phyloP scores from a whole-genome alignment of 768 basidiomycete species.

The Amanita polypyramis region DNA sequence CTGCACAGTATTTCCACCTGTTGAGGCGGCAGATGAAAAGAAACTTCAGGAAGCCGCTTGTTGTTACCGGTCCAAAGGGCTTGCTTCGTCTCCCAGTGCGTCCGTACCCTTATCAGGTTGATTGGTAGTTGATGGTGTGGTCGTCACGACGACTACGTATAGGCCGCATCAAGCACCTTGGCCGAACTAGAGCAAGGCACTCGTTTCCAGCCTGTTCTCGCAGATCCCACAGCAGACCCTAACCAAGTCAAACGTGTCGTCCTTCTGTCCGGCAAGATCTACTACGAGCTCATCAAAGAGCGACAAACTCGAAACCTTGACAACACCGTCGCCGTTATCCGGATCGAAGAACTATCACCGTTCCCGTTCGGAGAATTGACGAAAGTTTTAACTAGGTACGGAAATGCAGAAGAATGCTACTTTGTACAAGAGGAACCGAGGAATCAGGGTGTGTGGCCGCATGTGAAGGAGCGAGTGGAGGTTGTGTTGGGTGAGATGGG shows the following conservation, averaged over 20 bases:
- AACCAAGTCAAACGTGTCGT: slow-evolving; percentile 51
- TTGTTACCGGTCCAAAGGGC: slow-evolving; percentile 81
- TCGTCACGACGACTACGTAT: neutral
- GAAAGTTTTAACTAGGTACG: slow-evolving; percentile 36
- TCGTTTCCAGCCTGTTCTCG: slow-evolving; percentile 58
- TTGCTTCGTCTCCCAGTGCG: slow-evolving; percentile 66
- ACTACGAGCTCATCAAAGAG: slow-evolving; percentile 76
- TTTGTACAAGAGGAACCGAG: slow-evolving; percentile 87
- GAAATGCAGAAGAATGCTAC: slow-evolving; percentile 27
- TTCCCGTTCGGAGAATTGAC: slow-evolving; percentile 65
- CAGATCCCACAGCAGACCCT: slow-evolving; percentile 32
- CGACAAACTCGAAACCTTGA: slow-evolving; percentile 40
- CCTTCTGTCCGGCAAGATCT: slow-evolving; percentile 73
- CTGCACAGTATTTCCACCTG: slow-evolving; percentile 90
- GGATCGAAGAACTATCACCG: slow-evolving; percentile 80
- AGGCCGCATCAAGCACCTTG: slow-evolving; percentile 70
- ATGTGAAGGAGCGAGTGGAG: slow-evolving; percentile 50
- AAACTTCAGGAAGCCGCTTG: slow-evolving; percentile 79
- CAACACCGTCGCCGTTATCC: slow-evolving; percentile 52
- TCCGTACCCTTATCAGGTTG: slow-evolving; percentile 4
- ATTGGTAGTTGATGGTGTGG: neutral
- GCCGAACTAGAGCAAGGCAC: slow-evolving; percentile 49
- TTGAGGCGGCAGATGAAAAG: slow-evolving; percentile 78
- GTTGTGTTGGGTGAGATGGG: slow-evolving; percentile 30
- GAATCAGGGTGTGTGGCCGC: slow-evolving; percentile 77